These are phyloP conservation scores for Schwanniomyces polymorphus DNA, from an alignment of 805 yeast genomes.

Conservation along the genomic window DNA sequence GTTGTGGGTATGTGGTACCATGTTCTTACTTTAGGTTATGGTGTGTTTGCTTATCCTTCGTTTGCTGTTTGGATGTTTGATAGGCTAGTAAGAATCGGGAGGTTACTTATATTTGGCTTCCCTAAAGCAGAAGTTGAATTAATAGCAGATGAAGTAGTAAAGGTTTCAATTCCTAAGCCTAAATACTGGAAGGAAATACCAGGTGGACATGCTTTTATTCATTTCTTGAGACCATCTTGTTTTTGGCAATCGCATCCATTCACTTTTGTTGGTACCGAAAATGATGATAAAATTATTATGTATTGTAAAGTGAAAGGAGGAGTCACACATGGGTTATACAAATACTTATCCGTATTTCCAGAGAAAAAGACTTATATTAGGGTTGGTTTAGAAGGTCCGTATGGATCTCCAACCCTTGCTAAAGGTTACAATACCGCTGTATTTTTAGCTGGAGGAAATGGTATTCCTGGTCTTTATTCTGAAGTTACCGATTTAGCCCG, in stretches of 20 bases:
- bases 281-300: slow-evolving; percentile 20
- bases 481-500: slow-evolving; percentile 28
- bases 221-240: slow-evolving; percentile 31
- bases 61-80: slow-evolving; percentile 41
- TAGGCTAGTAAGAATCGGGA: slow-evolving; percentile 24
- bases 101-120: slow-evolving; percentile 34
- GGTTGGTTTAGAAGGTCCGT: slow-evolving; percentile 66
- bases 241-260: slow-evolving; percentile 48
- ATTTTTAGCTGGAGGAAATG: slow-evolving; percentile 73
- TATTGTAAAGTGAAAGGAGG: slow-evolving; percentile 40
- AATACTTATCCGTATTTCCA: slow-evolving; percentile 25
- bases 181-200: slow-evolving; percentile 35
- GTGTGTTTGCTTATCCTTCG: slow-evolving; percentile 48
- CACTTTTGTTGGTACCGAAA: slow-evolving; percentile 29
- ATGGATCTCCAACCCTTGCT: slow-evolving; percentile 55
- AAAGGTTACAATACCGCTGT: slow-evolving; percentile 53
- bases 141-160: slow-evolving; percentile 34
- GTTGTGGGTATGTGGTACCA: slow-evolving; percentile 63
- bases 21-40: slow-evolving; percentile 39
- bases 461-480: slow-evolving; percentile 57
- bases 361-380: slow-evolving; percentile 24
- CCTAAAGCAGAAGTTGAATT: slow-evolving; percentile 31
- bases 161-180: slow-evolving; percentile 36
- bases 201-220: slow-evolving; percentile 42
- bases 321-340: slow-evolving; percentile 30